A percentile compares a stretch with the other conserved stretches of the same genome.
Conservation (phyloP, 345 rosid species). For the Eucalyptus pauciflora region DNA sequence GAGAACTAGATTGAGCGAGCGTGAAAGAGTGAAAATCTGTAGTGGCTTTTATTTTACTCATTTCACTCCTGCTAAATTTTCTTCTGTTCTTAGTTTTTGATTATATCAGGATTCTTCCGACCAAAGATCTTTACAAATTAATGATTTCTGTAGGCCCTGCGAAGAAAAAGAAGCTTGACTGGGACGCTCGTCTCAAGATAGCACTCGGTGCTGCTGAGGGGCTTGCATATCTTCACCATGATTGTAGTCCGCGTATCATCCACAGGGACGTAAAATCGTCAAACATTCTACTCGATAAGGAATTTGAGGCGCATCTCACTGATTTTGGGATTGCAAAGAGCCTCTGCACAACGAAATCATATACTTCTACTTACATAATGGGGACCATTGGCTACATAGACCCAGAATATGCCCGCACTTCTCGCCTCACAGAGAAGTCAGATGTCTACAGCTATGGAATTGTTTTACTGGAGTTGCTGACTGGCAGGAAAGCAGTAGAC, state of each 20-base stretch:
- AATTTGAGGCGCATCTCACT: constrained; percentile 85
- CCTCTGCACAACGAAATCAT: constrained; percentile 63
- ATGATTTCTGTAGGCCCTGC: constrained; percentile 37
- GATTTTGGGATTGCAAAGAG: constrained; percentile 97
- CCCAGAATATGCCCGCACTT: constrained; percentile 95
- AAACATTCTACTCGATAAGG: constrained; percentile 79
- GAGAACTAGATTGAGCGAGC: not conserved
- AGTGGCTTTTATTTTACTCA: not conserved
- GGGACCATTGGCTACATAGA: constrained; percentile 98
- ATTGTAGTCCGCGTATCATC: constrained; percentile 88
- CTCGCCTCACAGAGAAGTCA: constrained; percentile 85
- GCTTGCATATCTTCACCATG: constrained; percentile 84
- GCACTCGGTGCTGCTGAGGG: constrained; percentile 96
- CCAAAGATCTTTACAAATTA: not conserved
- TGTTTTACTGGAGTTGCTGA: constrained; percentile 81
- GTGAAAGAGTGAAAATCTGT: not conserved
- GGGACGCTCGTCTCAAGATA: constrained; percentile 74
- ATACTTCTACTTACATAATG: constrained; percentile 80
- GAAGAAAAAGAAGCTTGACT: constrained; percentile 75
- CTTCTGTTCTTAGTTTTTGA: not conserved
- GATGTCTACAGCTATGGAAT: constrained; percentile 95
- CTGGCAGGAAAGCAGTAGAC: constrained; percentile 88
- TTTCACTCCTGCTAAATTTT: not conserved
- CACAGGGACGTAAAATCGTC: constrained; percentile 95
- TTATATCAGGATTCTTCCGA: not conserved